These are phyloP conservation scores for Mycena floridula DNA, from an alignment of 768 basidiomycete genomes.

Conservation along the genomic window DNA sequence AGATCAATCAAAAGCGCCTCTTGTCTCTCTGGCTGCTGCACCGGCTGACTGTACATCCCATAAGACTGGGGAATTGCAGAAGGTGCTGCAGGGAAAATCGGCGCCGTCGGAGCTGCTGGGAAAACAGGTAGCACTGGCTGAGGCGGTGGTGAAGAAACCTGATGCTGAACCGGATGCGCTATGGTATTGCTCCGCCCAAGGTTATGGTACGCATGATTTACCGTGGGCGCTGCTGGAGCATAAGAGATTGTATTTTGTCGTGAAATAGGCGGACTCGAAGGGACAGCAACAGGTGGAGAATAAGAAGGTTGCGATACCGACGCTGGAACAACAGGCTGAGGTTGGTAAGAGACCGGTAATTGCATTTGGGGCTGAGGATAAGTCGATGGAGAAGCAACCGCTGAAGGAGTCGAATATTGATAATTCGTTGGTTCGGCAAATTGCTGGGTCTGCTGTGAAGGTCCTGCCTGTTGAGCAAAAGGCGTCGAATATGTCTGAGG, in stretches of 20 bases:
- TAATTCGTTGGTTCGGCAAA: not conserved
- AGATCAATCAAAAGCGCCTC: slow-evolving; percentile 52
- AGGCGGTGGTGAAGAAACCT: too few species aligned
- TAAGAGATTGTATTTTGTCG: not conserved
- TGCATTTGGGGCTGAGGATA: not conserved
- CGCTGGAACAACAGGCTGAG: not conserved
- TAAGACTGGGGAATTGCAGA: not conserved
- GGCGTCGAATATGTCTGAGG: not conserved
- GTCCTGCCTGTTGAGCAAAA: not conserved
- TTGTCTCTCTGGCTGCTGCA: not conserved
- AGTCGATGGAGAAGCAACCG: not conserved
- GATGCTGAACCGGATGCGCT: not conserved
- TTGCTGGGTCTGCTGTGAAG: not conserved
- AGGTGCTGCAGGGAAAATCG: not conserved
- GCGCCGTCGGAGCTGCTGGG: not conserved
- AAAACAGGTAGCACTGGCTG: not conserved
- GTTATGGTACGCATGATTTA: not conserved
- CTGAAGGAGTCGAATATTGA: not conserved
- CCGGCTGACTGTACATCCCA: not conserved
- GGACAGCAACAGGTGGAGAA: not conserved
- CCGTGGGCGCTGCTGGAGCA: not conserved
- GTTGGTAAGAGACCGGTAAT: not conserved
- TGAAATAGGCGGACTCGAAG: not conserved
- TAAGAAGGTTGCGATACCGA: not conserved
- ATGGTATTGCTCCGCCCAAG: not conserved